Evolutionary conservation across 2,329 filamentous ascomycete genomes (phyloP).

Genomic region (Colletotrichum sp.): DNA sequence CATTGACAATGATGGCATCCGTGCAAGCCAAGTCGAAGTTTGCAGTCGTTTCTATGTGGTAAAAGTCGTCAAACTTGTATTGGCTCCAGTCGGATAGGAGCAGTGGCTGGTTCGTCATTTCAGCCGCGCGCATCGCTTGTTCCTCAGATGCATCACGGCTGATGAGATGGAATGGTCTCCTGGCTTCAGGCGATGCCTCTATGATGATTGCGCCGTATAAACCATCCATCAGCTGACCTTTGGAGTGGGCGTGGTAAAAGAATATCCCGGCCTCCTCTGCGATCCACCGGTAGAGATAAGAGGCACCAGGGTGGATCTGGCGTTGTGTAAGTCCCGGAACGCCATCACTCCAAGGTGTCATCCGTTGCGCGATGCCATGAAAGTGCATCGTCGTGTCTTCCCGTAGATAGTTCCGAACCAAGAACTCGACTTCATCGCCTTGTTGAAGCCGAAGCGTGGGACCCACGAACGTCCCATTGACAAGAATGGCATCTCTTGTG

Average conservation of each 20-base stretch:
- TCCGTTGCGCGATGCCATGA: constrained; percentile 23
- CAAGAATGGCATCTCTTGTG: background rate
- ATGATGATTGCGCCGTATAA: constrained; percentile 13
- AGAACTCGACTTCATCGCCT: constrained; percentile 22
- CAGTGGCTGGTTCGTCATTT: background rate
- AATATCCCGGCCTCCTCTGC: constrained; percentile 14
- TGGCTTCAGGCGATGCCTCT: background rate
- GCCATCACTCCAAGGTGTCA: constrained; percentile 49
- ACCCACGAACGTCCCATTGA: constrained; percentile 20
- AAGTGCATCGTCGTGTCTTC: constrained; percentile 33
- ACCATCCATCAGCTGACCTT: constrained; percentile 11
- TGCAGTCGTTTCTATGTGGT: background rate
- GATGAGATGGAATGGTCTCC: background rate
- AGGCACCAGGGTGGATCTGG: constrained; percentile 37
- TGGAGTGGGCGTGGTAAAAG: constrained; percentile 12
- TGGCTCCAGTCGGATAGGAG: constrained; percentile 20
- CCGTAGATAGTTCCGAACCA: constrained; percentile 30
- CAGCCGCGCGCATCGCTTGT: background rate
- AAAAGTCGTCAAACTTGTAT: constrained; percentile 18
- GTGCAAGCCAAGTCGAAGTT: background rate
- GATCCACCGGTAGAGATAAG: constrained; percentile 36
- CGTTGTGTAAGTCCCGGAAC: constrained; percentile 47
- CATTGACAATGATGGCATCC: background rate
- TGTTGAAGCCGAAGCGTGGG: constrained; percentile 14
- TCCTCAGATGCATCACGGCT: background rate